A percentile compares a stretch with the other conserved stretches of the same genome.
Conservation (phyloP, 371 early-diverging fungal genomes). For the Mucor velutinosus region DNA sequence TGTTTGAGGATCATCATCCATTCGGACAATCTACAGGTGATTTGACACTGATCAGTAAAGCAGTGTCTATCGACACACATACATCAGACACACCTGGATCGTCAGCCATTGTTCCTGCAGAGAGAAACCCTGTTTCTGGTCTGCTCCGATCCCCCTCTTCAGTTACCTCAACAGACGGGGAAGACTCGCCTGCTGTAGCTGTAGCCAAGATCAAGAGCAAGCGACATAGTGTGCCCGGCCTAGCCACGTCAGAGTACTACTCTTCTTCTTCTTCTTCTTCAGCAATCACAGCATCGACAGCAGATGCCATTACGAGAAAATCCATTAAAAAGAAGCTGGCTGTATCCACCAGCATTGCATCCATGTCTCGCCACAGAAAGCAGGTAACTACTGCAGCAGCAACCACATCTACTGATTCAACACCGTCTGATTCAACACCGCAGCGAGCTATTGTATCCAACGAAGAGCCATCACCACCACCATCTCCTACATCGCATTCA, state of each 20-base stretch:
- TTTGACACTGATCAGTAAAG: slow-evolving; percentile 14
- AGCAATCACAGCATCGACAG: neutral
- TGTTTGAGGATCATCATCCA: slow-evolving; percentile 4
- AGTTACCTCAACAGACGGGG: neutral
- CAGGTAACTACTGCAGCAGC: neutral
- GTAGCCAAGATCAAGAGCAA: neutral
- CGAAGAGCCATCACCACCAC: slow-evolving; percentile 1
- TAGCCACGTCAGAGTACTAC: slow-evolving; percentile 10
- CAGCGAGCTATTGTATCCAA: neutral
- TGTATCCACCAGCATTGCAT: neutral
- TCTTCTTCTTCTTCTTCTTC: neutral
- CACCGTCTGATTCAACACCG: neutral
- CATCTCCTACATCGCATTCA: slow-evolving; percentile 1
- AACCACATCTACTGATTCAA: neutral
- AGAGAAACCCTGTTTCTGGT: slow-evolving; percentile 17
- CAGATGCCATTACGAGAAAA: neutral
- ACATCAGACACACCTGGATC: slow-evolving; percentile 3
- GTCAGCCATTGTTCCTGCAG: slow-evolving; percentile 14
- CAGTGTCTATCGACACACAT: slow-evolving; percentile 12
- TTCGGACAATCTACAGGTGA: slow-evolving; percentile 16
- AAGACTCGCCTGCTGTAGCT: neutral
- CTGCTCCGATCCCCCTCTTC: slow-evolving; percentile 14
- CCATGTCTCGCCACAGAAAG: neutral
- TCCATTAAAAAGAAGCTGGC: neutral
- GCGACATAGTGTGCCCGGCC: neutral